Evolutionary conservation across 495 filamentous ascomycete species (phyloP), one percentile per base, ranked within the genome.

Genomic region (Alectoria sarmentosa): DNA sequence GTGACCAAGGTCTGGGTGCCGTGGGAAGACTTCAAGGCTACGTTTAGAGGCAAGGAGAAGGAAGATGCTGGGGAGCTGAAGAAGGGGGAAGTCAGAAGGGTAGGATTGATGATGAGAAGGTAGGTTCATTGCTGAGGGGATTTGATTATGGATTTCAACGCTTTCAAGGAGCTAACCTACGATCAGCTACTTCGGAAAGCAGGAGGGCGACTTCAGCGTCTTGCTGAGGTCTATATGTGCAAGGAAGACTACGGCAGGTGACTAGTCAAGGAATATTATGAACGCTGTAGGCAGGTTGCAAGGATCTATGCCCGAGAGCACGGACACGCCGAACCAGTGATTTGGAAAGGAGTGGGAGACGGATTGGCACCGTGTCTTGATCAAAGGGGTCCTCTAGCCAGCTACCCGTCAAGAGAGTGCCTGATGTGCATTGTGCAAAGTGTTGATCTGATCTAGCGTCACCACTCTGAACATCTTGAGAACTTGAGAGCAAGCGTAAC

Each of bases 31-130:
- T 84, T 96, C 30, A 84, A 80, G 67, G 74, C 90, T 0, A 92
- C 85, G 3, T 96, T 89, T 74, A 76, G 90, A 7, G 91, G 91
- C 0, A 84, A 80, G 69, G 76, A 83, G 67, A 76, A 79, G 66
- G 74, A 80, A n/a, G 82, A 85, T 73, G 78, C 80, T 0, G 68
- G 75, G 60, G 75, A 77, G 34, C 69, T 92, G 67, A 78, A 90
- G 69, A 67, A 78, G 61, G 77, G 73, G 59, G 70, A 76, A 62
- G 76, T 93, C n/a, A 86, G 80, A 72, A 79, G 86, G 61, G 73
- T 94, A 15, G 83, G 85, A 44, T 76, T 93, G 34, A 90, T 92
- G 89, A 86, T 88, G 76, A 75, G 90, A 69, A 92, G 90, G 89
- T 90, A 74, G 59, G 79, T 63, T 15, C 4, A 46, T 61, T 56